Evolutionary conservation across 169 alveolate genomes (phyloP), one percentile per base, ranked within the genome.

Genomic region (Plasmodium cynomolgi): DNA sequence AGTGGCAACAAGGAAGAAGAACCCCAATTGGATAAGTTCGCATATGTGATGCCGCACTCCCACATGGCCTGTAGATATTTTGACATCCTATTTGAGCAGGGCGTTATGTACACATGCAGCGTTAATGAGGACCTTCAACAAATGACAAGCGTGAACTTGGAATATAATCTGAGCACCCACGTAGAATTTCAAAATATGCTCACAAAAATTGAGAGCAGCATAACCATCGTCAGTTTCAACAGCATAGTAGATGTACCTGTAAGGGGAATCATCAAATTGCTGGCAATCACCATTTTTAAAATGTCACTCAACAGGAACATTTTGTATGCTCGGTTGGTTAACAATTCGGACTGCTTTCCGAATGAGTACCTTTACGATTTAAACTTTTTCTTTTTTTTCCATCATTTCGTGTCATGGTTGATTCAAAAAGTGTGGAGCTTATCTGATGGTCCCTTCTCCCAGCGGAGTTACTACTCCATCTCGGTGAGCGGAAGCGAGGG

Each of bases 231-330:
- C 33, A 86, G 81, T 47, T 75, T 54, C 7, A 50, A 75, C 13
- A 58, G 81, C 79, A 56, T 86, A 34, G 20, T 58, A 75, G 33
- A 75, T 34, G 54, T 77, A 33, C 88, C 88, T 5, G 81, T 77
- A 8, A 62, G 82, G 72, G 81, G 15, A 50, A 33, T 86, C n/a
- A 54, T 77, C 23, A 77, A 75, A 86, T 77, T 86, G 47, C 31
- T 86, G 31, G 15, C 31, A 20, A 56, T 86, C 62, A 75, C 88
- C 6, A 37, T 86, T 54, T 86, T 86, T 58, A 86, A 79, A 37
- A 75, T 77, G 85, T 75, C 82, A 6, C 15, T 47, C 58, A 86
- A 86, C 44, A 79, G 85, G 33, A 86, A 86, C 68, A 86, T 86
- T 33, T 72, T 84, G 31, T 37, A 26, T 34, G 83, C 15, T 11